Evolutionary conservation across 164 flowering plant genomes (phyloP), one percentile per base, ranked within the genome.

Genomic region (Brasenia schreberi): DNA sequence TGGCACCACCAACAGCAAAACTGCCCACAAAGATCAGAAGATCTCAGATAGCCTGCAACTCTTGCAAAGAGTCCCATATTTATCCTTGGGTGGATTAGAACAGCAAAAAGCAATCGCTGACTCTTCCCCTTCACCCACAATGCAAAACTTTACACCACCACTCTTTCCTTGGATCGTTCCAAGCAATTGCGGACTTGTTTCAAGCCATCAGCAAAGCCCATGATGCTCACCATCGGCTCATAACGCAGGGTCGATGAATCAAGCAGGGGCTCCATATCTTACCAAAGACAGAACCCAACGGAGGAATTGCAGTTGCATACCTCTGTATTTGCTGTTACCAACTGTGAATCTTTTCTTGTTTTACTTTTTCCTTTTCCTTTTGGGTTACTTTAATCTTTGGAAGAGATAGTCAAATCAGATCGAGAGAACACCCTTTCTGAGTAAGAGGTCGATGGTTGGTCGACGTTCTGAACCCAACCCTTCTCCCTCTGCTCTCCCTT

Each of bases 271-370:
- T 70, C 65, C 16, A 62, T 56, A 11, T 62, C 14, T 10, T 64
- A 11, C 65, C 71, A 72, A n/a, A 71, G 66, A 39, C 66, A 14
- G 39, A 59, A 66, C 23, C 67, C 27, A 60, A 61, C 65, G 3
- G 72, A 69, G 18, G 72, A 69, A 3, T 42, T 73, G 66, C 72
- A 69, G 43, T 64, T 69, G 42, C 65, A 70, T 42, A 72, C 70
- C 10, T 56, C 73, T 59, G 70, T 74, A 68, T 74, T 64, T 64
- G 73, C 63, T 59, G 73, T 70, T 63, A 67, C 59, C 61, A 70
- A 43, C 65, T 67, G n/a, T 74, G 66, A 71, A 6, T 43, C 39
- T 33, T 33, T 33, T 33, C 39, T 33, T 33, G 39, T 33, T 33
- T 33, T 33, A 3, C 3, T 49, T 1, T 14, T 49, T 49, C 16